Percentiles rank a stretch among this genome's conserved stretches.
Conservation (phyloP, 257 asterid genomes). For the Verbena officinalis region DNA sequence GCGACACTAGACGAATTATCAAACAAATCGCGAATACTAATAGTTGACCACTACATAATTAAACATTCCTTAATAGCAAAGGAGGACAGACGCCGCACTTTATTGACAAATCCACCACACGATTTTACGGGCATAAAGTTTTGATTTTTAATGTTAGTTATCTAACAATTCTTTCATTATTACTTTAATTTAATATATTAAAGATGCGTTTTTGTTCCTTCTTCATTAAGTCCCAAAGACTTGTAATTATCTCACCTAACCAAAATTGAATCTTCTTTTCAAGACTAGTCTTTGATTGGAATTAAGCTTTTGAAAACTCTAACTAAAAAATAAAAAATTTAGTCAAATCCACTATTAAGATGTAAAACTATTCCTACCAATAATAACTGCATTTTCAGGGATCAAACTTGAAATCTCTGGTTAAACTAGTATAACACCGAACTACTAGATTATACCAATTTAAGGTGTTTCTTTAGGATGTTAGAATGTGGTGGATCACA, state of each 20-base stretch:
- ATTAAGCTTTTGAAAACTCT: no score
- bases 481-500: no score
- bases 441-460: no score
- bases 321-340: no score
- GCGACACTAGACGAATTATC: no score
- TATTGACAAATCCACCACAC: slow-evolving; percentile 26
- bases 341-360: no score
- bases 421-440: no score
- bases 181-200: not conserved
- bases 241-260: not conserved
- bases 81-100: slow-evolving; percentile 38
- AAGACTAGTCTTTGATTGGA: no score
- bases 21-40: not conserved
- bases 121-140: slow-evolving; percentile 24
- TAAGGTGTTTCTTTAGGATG: no score
- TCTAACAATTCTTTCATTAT: not conserved
- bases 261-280: not conserved
- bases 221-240: slow-evolving; percentile 36
- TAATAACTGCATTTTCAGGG: no score
- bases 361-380: no score
- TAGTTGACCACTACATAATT: not conserved
- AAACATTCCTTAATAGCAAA: slow-evolving; percentile 37
- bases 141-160: slow-evolving; percentile 4
- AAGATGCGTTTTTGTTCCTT: slow-evolving; percentile 23
- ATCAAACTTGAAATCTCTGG: no score